Conservation (phyloP, 805 yeast genomes). For the Scheffersomyces amazonensis region DNA sequence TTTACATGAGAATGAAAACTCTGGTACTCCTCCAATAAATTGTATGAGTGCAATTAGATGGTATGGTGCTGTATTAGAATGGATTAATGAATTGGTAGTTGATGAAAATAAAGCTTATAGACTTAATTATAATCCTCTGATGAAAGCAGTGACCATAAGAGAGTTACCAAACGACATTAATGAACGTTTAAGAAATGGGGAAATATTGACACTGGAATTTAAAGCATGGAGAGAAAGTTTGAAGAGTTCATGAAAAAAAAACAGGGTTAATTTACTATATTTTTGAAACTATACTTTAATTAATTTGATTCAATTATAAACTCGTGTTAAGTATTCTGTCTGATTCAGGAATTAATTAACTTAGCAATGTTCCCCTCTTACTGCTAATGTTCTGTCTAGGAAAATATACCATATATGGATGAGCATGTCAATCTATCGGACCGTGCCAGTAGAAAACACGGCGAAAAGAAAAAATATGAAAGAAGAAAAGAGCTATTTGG, state of each 20-base stretch:
- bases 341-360: too few species aligned
- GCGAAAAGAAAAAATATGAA: too few species aligned
- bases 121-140: constrained; percentile 54
- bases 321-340: too few species aligned
- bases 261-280: too few species aligned
- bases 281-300: too few species aligned
- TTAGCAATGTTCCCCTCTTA: too few species aligned
- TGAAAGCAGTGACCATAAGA: constrained; percentile 49
- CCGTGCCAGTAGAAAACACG: too few species aligned
- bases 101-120: constrained; percentile 50
- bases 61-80: constrained; percentile 80
- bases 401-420: too few species aligned
- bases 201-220: constrained; percentile 47
- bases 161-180: constrained; percentile 46
- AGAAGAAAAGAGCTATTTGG: too few species aligned
- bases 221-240: constrained; percentile 26
- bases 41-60: constrained; percentile 81
- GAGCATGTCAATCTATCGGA: too few species aligned
- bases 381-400: too few species aligned
- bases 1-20: constrained; percentile 23
- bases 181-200: constrained; percentile 31
- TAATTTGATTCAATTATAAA: too few species aligned
- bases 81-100: constrained; percentile 56
- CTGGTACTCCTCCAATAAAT: constrained; percentile 45
- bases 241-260: not conserved